Evolutionary conservation across 192 early-diverging fungal genomes (phyloP), one percentile per base, ranked within the genome.

Genomic region (Phlyctochytrium planicorne): DNA sequence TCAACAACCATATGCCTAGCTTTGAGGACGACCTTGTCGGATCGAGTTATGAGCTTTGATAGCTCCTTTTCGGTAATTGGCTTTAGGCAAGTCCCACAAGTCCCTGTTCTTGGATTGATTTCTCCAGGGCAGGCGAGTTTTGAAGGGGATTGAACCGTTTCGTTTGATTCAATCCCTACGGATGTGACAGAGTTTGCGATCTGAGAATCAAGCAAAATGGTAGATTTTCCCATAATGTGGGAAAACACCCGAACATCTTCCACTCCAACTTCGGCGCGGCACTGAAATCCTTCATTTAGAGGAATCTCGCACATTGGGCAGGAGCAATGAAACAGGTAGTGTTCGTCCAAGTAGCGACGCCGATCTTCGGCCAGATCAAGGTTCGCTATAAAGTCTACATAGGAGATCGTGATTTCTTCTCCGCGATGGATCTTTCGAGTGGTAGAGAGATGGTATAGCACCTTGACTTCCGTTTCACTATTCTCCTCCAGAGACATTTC

Each of bases 391-490:
- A 71, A 53, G 53, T 71, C 69, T 29, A 71, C 40, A 37, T 71
- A 71, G 1, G 69, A 71, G 0, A 71, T 71, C 6, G 69, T 65
- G 34, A 71, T 65, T 59, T 71, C 69, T 30, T 71, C 69, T 2
- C 62, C 69, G 2, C 16, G 14, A 32, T n/a, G 2, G 6, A 71
- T 71, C 4, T 55, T 53, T n/a, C 69, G 60, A 40, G 47, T 55
- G 2, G 69, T 20, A 2, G 69, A 56, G 33, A 71, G 62, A 34
- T 14, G 20, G 36, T 71, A 71, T n/a, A 29, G 17, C 2, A 57
- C 36, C 29, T 29, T 25, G 17, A 34, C 61, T 16, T 62, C 32
- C 10, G 20, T 20, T 2, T 62, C 32, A 14, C 37, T 47, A 6
- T 6, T 24, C 0, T 14, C 27, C 27, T 24, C 12, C 17, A 53